phyloP scores from a whole-genome alignment of 495 filamentous ascomycete genomes.

The Talaromyces stipitatus region DNA sequence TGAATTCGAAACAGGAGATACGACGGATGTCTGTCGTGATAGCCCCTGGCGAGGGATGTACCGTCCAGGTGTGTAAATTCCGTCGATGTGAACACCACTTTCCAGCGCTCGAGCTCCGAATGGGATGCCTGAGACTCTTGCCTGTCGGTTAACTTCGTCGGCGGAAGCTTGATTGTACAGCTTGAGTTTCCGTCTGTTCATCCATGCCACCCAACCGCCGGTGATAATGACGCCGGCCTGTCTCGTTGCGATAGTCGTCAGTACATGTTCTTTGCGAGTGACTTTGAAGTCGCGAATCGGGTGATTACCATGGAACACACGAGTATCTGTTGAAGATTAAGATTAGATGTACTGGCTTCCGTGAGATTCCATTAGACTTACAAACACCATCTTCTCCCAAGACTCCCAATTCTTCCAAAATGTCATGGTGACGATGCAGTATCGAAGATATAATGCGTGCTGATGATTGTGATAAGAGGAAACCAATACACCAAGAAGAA shows the following conservation, averaged over 20 bases:
- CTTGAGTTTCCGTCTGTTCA: constrained; percentile 54
- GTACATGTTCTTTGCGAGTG: constrained; percentile 1
- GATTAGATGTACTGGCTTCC: neutral
- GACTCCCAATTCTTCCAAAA: constrained; percentile 77
- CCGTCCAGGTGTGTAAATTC: constrained; percentile 74
- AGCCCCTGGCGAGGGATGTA: constrained; percentile 33
- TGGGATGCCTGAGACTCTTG: constrained; percentile 56
- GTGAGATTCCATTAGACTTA: constrained; percentile 41
- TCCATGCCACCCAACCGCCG: constrained; percentile 39
- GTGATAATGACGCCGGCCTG: constrained; percentile 41
- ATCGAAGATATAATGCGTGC: neutral
- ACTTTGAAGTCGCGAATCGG: neutral
- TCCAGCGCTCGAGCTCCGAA: constrained; percentile 89
- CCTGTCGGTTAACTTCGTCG: constrained; percentile 34
- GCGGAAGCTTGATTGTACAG: constrained; percentile 13
- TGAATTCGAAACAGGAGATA: constrained; percentile 12
- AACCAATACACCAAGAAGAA: neutral
- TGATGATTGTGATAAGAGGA: neutral
- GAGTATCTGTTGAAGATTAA: constrained; percentile 25
- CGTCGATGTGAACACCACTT: constrained; percentile 76
- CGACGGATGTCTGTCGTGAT: constrained; percentile 14
- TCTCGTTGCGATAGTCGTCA: constrained; percentile 21
- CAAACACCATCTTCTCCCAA: constrained; percentile 90
- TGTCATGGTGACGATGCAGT: constrained; percentile 15
- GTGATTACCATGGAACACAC: constrained; percentile 37